Conservation (phyloP, 2,329 filamentous ascomycete species). For the Stromatinia cepivora region DNA sequence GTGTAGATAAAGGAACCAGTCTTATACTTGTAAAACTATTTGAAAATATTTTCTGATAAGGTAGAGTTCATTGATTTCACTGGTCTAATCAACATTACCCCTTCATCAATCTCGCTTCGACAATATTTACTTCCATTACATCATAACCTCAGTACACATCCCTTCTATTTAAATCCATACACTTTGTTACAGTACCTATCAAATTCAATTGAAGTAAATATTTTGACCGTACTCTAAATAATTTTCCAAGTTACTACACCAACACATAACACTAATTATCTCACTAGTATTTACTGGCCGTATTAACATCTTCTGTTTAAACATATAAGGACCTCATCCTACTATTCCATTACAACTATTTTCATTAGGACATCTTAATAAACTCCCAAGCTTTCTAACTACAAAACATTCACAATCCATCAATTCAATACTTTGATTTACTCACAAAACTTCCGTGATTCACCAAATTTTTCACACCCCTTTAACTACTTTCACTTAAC, state of each 20-base stretch:
- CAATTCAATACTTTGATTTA: neutral
- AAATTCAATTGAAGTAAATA: no score
- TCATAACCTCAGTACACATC: neutral
- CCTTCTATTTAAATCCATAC: no score
- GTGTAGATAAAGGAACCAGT: no score
- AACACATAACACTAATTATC: neutral
- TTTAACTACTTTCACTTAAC: neutral
- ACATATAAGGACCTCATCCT: neutral
- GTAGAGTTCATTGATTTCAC: no score
- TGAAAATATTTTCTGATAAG: no score
- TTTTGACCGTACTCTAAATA: neutral
- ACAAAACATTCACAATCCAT: neutral
- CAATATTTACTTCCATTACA: neutral
- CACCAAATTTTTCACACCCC: neutral
- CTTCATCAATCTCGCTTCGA: neutral
- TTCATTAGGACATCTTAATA: neutral
- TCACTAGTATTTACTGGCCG: neutral
- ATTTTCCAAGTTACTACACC: neutral
- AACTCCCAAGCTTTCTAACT: neutral
- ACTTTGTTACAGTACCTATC: no score
- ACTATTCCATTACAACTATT: no score
- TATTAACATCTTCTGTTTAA: neutral
- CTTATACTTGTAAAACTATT: no score
- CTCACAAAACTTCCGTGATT: neutral
- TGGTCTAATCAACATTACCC: neutral